These are phyloP conservation scores for Solanum sejunctum DNA, from an alignment of 257 asterid species.

Conservation along the genomic window DNA sequence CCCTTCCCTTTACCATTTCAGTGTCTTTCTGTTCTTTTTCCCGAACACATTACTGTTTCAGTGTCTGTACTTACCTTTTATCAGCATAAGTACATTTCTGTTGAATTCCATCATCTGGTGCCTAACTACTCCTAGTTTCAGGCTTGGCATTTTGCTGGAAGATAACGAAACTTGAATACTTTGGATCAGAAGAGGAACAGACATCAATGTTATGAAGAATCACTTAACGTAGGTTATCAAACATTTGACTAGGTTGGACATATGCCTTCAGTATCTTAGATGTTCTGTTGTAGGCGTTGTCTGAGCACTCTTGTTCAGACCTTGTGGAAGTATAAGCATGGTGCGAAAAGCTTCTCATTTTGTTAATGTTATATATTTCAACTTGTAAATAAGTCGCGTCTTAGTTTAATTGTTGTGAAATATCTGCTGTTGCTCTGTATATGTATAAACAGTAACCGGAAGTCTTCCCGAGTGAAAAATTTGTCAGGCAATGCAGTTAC, in stretches of 20 bases:
- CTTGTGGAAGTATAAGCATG: neutral
- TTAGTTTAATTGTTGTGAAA: neutral
- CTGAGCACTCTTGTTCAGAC: neutral
- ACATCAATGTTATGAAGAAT: neutral
- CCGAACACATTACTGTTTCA: neutral
- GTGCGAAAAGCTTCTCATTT: neutral
- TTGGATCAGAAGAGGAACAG: neutral
- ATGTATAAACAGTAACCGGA: neutral
- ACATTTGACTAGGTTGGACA: neutral
- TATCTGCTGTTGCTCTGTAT: neutral
- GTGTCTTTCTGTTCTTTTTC: neutral
- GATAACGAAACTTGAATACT: neutral
- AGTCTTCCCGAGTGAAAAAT: neutral
- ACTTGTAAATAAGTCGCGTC: neutral
- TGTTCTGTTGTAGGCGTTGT: neutral
- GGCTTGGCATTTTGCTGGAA: neutral
- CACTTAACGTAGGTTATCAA: neutral
- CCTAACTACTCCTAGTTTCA: neutral
- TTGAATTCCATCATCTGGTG: neutral
- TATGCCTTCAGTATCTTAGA: neutral
- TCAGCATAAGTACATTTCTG: neutral
- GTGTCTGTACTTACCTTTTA: neutral
- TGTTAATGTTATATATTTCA: neutral
- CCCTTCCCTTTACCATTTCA: neutral
- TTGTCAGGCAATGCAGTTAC: slow-evolving; percentile 68